phyloP scores from a whole-genome alignment of 2,329 filamentous ascomycete genomes.

The Thermothelomyces thermophilus region DNA sequence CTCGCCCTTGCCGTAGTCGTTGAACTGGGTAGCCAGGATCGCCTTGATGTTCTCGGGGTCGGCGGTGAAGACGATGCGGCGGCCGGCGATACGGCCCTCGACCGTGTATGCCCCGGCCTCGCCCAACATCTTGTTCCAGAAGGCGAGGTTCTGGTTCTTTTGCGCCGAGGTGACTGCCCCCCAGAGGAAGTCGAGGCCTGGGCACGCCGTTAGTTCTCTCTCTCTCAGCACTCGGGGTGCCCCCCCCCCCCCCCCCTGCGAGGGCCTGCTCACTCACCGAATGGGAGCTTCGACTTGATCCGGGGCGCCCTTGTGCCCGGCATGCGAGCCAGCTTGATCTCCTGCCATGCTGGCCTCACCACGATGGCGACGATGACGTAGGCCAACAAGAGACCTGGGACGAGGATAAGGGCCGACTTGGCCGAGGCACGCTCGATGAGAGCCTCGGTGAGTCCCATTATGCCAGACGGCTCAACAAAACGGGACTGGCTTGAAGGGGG shows the following conservation, averaged over 20 bases:
- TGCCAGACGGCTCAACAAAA: slow-evolving; percentile 5
- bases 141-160: slow-evolving; percentile 50
- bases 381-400: slow-evolving; percentile 28
- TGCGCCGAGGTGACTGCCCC: slow-evolving; percentile 47
- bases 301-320: slow-evolving; percentile 39
- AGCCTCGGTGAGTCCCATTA: slow-evolving; percentile 47
- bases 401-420: slow-evolving; percentile 33
- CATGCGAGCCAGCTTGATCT: slow-evolving; percentile 36
- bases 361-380: slow-evolving; percentile 35
- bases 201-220: slow-evolving; percentile 9
- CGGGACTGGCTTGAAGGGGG: no score
- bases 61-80: slow-evolving; percentile 65
- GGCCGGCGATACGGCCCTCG: slow-evolving; percentile 49
- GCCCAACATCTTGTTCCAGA: slow-evolving; percentile 52
- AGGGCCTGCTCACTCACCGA: no score
- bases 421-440: slow-evolving; percentile 40
- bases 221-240: no score
- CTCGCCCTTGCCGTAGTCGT: slow-evolving; percentile 75
- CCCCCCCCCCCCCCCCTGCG: no score
- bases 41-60: slow-evolving; percentile 91
- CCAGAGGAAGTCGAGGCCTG: slow-evolving; percentile 60
- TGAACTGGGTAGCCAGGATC: slow-evolving; percentile 79
- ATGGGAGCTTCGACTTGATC: slow-evolving; percentile 36
- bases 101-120: slow-evolving; percentile 46
- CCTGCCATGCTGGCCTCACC: slow-evolving; percentile 33